phyloP scores from a whole-genome alignment of 2,329 filamentous ascomycete species.

The Alternaria arbusti region DNA sequence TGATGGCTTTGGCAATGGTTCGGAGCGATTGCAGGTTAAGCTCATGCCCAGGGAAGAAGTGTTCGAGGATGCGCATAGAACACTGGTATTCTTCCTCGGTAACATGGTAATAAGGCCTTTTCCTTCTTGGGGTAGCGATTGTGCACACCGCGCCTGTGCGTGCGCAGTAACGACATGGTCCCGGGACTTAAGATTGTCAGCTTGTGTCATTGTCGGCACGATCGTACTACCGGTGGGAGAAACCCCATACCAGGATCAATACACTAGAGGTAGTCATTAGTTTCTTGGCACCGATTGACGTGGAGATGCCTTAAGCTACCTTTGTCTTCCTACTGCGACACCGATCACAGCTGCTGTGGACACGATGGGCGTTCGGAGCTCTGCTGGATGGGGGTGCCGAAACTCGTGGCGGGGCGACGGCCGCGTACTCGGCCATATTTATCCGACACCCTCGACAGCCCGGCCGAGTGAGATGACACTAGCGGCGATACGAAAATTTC shows the following conservation, averaged over 20 bases:
- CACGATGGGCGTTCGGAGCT: constrained; percentile 39
- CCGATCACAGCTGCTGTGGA: constrained; percentile 47
- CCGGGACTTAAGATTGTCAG: constrained; percentile 43
- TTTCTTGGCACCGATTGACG: constrained; percentile 26
- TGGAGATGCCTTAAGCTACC: constrained; percentile 22
- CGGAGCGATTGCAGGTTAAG: constrained; percentile 43
- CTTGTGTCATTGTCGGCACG: constrained; percentile 4
- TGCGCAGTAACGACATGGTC: constrained; percentile 48
- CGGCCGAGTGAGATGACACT: constrained; percentile 9
- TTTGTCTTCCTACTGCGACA: constrained; percentile 49
- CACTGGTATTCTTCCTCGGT: constrained; percentile 50
- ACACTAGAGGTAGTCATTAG: constrained; percentile 39
- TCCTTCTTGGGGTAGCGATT: constrained; percentile 45
- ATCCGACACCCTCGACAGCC: constrained; percentile 16
- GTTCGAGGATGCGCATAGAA: constrained; percentile 45
- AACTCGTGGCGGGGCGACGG: constrained; percentile 21
- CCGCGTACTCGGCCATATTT: constrained; percentile 37
- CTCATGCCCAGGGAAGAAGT: constrained; percentile 46
- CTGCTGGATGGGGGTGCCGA: constrained; percentile 26
- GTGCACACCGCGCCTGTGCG: constrained; percentile 45
- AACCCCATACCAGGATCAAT: constrained; percentile 46
- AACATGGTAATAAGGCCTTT: constrained; percentile 49
- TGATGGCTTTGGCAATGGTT: constrained; percentile 42
- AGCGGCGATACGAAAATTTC: constrained; percentile 18
- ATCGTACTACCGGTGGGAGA: constrained; percentile 1